phyloP scores from a whole-genome alignment of 1,284 basidiomycete genomes.

The Lentinula novae-zelandiae region DNA sequence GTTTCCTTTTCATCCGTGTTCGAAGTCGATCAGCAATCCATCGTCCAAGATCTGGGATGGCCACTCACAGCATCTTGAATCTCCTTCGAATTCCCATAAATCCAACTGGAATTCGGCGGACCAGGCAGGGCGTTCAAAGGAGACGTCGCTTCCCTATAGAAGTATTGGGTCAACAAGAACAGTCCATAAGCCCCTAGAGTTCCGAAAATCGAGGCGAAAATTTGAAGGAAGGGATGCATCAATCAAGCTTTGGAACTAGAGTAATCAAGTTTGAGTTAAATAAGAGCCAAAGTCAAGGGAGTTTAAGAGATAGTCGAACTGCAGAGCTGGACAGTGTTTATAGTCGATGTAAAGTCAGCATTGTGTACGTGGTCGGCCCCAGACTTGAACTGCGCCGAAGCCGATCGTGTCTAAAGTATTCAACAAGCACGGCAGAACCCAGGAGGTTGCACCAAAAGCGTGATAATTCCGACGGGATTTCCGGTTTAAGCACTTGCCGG shows the following conservation, averaged over 20 bases:
- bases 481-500: not conserved
- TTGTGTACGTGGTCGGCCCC: not conserved
- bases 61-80: conserved; percentile 36
- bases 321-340: not conserved
- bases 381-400: not conserved
- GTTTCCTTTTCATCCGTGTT: not conserved
- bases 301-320: not conserved
- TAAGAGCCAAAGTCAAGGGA: not conserved
- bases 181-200: not conserved
- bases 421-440: no score
- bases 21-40: not conserved
- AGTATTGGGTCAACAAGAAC: conserved; percentile 17
- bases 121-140: conserved; percentile 46
- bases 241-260: not conserved
- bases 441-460: not conserved
- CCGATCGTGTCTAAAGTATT: not conserved
- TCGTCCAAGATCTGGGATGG: not conserved
- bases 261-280: not conserved
- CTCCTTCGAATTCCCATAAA: conserved; percentile 52
- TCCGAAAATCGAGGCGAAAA: not conserved
- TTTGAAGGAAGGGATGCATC: not conserved
- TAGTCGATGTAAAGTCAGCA: not conserved
- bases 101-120: conserved; percentile 41
- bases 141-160: conserved; percentile 32
- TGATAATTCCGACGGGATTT: not conserved